These are phyloP conservation scores for Parietaria judaica DNA, from an alignment of 306 rosid genomes.

Conservation along the genomic window DNA sequence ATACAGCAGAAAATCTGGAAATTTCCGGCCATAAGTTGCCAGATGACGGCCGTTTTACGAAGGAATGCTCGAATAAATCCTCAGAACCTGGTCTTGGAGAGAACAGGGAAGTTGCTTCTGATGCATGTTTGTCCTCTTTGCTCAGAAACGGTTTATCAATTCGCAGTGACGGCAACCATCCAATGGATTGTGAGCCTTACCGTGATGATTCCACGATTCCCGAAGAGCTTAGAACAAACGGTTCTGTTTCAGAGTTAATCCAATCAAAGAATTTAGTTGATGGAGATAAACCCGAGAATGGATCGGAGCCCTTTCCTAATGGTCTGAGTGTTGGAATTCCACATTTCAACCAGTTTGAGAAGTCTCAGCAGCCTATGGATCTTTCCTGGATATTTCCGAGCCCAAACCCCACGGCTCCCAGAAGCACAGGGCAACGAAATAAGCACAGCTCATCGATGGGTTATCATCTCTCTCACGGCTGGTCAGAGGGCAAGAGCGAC, in stretches of 20 bases:
- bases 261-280: slow-evolving; percentile 27
- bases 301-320: slow-evolving; percentile 37
- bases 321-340: slow-evolving; percentile 59
- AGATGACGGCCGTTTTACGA: slow-evolving; percentile 26
- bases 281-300: slow-evolving; percentile 35
- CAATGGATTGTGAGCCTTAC: slow-evolving; percentile 19
- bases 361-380: slow-evolving; percentile 50
- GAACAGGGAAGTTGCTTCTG: slow-evolving; percentile 31
- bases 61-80: slow-evolving; percentile 31
- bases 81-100: slow-evolving; percentile 23
- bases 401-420: slow-evolving; percentile 76
- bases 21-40: slow-evolving; percentile 26
- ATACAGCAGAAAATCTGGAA: slow-evolving; percentile 32
- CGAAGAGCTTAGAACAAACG: slow-evolving; percentile 25
- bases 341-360: slow-evolving; percentile 41
- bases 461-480: slow-evolving; percentile 39
- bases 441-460: slow-evolving; percentile 48
- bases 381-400: slow-evolving; percentile 44
- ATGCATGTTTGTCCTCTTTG: slow-evolving; percentile 28
- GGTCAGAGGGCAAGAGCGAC: slow-evolving; percentile 67
- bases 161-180: slow-evolving; percentile 20
- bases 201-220: slow-evolving; percentile 27
- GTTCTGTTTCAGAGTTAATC: slow-evolving; percentile 19
- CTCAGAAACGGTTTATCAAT: slow-evolving; percentile 22
- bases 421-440: slow-evolving; percentile 71